phyloP scores from a whole-genome alignment of 2,329 filamentous ascomycete species.

The Aspergillus phoenicis region DNA sequence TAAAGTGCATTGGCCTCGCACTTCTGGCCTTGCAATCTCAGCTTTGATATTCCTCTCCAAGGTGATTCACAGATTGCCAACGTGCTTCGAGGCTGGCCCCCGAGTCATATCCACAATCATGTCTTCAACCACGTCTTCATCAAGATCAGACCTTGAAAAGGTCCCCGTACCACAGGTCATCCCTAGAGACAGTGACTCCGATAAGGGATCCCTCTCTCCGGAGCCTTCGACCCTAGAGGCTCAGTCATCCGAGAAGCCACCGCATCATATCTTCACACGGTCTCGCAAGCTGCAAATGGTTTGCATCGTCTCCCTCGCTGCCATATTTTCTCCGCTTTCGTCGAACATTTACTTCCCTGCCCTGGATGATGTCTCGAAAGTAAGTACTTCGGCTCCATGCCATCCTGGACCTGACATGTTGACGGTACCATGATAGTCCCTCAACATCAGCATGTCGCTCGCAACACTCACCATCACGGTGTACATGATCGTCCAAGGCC shows the following conservation, averaged over 20 bases:
- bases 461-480: conserved; percentile 42
- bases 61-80: not conserved
- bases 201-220: not conserved
- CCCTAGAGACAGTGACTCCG: conserved; percentile 1
- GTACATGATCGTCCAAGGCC: conserved; percentile 56
- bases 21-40: not conserved
- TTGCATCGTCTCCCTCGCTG: conserved; percentile 15
- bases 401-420: not conserved
- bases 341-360: conserved; percentile 53
- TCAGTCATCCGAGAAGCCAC: not conserved
- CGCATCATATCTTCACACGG: conserved; percentile 10
- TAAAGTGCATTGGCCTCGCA: not conserved
- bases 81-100: conserved; percentile 8
- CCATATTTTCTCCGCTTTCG: conserved; percentile 44
- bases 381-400: conserved; percentile 22
- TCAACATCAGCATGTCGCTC: conserved; percentile 32
- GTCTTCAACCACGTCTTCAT: not conserved
- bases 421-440: conserved; percentile 3
- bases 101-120: conserved; percentile 4
- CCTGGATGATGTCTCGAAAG: conserved; percentile 24
- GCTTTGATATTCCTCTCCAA: not conserved
- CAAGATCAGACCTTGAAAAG: conserved; percentile 5
- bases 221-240: not conserved
- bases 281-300: conserved; percentile 10
- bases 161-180: conserved; percentile 2